Conservation (phyloP, 352 stramenopile genomes). For the Salisapilia sapeloensis region DNA sequence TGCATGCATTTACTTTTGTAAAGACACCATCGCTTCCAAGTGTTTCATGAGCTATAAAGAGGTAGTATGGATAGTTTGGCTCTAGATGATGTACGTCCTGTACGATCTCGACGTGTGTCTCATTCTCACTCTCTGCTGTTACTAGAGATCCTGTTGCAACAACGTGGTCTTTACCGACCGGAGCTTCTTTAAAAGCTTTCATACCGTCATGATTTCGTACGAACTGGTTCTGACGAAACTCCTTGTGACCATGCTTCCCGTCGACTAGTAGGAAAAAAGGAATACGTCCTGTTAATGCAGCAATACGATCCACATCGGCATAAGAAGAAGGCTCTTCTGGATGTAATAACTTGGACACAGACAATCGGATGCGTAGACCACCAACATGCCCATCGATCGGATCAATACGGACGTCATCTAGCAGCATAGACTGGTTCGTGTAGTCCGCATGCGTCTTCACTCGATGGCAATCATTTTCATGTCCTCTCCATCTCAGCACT, state of each 20-base stretch:
- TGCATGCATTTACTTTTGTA: slow-evolving; percentile 46
- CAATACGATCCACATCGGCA: slow-evolving; percentile 7
- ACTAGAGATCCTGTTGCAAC: slow-evolving; percentile 24
- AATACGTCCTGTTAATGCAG: slow-evolving; percentile 9
- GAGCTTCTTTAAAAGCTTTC: slow-evolving; percentile 11
- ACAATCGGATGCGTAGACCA: slow-evolving; percentile 21
- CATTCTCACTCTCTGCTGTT: slow-evolving; percentile 22
- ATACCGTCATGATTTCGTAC: slow-evolving; percentile 5
- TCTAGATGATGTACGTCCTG: slow-evolving; percentile 17
- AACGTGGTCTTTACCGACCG: slow-evolving; percentile 14
- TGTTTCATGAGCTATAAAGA: slow-evolving; percentile 69
- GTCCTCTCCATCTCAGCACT: slow-evolving; percentile 32
- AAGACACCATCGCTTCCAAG: slow-evolving; percentile 45
- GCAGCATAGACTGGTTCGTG: slow-evolving; percentile 43
- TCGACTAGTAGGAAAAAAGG: slow-evolving; percentile 56
- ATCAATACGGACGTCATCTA: slow-evolving; percentile 28
- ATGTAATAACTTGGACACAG: slow-evolving; percentile 31
- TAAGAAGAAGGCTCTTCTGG: not conserved
- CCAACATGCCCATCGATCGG: slow-evolving; percentile 22
- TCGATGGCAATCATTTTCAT: slow-evolving; percentile 14
- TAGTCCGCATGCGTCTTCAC: slow-evolving; percentile 61
- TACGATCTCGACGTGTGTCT: slow-evolving; percentile 17
- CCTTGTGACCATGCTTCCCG: slow-evolving; percentile 13
- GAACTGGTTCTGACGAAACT: slow-evolving; percentile 21
- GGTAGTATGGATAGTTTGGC: slow-evolving; percentile 28